Evolutionary conservation across 352 stramenopile genomes (phyloP), one percentile per base, ranked within the genome.

Genomic region (Pythium chondricola): DNA sequence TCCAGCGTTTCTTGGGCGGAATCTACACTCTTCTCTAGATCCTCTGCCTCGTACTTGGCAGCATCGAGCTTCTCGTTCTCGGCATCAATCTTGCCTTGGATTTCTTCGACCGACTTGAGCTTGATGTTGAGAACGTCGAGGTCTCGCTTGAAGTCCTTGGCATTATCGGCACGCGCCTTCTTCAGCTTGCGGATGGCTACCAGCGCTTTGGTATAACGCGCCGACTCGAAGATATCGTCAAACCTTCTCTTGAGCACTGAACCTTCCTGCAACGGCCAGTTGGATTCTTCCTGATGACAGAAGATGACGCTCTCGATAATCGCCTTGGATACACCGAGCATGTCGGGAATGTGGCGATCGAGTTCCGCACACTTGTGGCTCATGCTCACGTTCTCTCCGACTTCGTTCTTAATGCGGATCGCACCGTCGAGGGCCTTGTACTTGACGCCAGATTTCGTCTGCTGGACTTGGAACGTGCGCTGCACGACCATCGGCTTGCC

Each of bases 291-390:
- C 59, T 99, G 97, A 69, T 99, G 97, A 58, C 96, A 99, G 71
- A 99, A 99, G 24, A 99, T 95, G 17, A 99, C 97, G 60, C 97
- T 97, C 47, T 99, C 96, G 7, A 99, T 61, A 41, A 99, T 98
- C 4, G 97, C 88, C 53, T 97, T 97, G 2, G 88, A 98, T 11
- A 99, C 96, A 10, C 95, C 96, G 22, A 99, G 74, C 51, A 98
- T 84, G 20, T 96, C 70, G 0, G 95, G 95, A 36, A 98, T 93
- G 43, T 96, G 83, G 26, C 82, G 79, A 64, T 98, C 95, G 16
- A 98, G 66, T 60, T 98, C 93, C 20, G 74, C 82, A 51, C 95
- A 99, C 63, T 98, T 98, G 63, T 98, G 92, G 32, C 62, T 93
- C 32, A 98, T 77, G 33, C 71, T 92, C 22, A 97, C 72, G 48